phyloP scores from a whole-genome alignment of 2,329 filamentous ascomycete genomes.

The Fusarium circinatum region DNA sequence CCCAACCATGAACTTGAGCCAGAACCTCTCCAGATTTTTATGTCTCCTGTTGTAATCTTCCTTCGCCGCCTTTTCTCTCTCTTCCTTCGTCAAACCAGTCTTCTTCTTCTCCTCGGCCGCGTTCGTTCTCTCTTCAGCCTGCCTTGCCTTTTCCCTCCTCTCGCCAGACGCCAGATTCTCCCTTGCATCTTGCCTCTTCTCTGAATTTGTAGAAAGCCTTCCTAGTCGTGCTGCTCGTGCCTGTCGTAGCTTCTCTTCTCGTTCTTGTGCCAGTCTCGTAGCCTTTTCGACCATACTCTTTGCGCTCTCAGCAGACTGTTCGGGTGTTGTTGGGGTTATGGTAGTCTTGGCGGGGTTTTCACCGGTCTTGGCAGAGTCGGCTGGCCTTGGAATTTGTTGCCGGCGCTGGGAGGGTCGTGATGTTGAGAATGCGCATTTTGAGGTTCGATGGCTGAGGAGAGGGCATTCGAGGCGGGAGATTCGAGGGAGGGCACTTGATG shows the following conservation, averaged over 20 bases:
- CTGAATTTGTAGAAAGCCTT: neutral
- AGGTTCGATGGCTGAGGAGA: neutral
- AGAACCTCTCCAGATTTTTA: slow-evolving; percentile 57
- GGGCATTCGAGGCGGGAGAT: neutral
- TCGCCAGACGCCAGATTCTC: slow-evolving; percentile 7
- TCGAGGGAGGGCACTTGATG: neutral
- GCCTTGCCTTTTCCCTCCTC: slow-evolving; percentile 20
- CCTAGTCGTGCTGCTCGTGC: neutral
- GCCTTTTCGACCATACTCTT: neutral
- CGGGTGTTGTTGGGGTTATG: neutral
- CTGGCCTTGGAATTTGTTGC: neutral
- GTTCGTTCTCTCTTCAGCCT: neutral
- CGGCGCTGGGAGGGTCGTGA: neutral
- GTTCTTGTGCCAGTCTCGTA: neutral
- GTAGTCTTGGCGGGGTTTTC: neutral
- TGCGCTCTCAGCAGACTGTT: neutral
- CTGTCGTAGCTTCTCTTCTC: slow-evolving; percentile 7
- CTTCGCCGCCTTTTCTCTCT: slow-evolving; percentile 31
- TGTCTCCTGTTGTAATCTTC: slow-evolving; percentile 57
- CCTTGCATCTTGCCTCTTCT: slow-evolving; percentile 10
- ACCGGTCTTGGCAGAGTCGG: neutral
- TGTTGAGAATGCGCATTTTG: slow-evolving; percentile 20
- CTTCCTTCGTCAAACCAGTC: slow-evolving; percentile 20
- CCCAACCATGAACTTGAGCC: slow-evolving; percentile 60
- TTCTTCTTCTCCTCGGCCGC: neutral